Evolutionary conservation across 352 stramenopile species (phyloP), one percentile per base, ranked within the genome.

Genomic region (Globisporangium nagaii): DNA sequence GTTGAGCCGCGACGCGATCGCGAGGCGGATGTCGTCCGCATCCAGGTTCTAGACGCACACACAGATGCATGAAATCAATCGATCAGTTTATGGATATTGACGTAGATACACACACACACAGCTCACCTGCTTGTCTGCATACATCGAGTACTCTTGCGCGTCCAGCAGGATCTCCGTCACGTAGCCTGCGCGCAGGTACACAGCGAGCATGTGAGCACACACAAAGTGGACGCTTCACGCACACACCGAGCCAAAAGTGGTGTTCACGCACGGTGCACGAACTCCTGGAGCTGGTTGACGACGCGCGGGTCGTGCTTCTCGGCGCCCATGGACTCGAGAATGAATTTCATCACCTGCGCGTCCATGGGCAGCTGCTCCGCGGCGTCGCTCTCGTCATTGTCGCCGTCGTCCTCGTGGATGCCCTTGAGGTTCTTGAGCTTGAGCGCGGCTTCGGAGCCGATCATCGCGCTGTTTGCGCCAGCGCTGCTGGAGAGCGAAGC

Each of bases 141-240:
- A 94, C 65, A 71, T 70, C 44, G 84, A 82, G 50, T 90, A 94
- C 58, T 92, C 82, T 52, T 94, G 84, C 17, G 84, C 84, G 54
- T 94, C 84, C 19, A 88, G 62, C n/a, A 94, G 68, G 37, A 94
- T 76, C 32, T 94, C 80, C 5, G 78, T 88, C 59, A 86, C 76
- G 61, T 90, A 92, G 0, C 84, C 84, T 94, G 56, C 13, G 22
- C 9, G 28, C 22, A 43, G 2, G 25, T 25, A 48, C 17, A 51
- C 37, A 25, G 37, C 37, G 24, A 11, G 7, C 5, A 41, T 24
- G 35, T 11, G 13, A 41, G 35, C n/a, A n/a, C n/a, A n/a, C n/a
- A n/a, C n/a, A n/a, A n/a, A n/a, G n/a, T n/a, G n/a, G n/a, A n/a
- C n/a, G n/a, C n/a, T n/a, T n/a, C n/a, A n/a, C n/a, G n/a, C n/a